phyloP scores from a whole-genome alignment of 2,329 filamentous ascomycete genomes.

The Penicillium crustosum region DNA sequence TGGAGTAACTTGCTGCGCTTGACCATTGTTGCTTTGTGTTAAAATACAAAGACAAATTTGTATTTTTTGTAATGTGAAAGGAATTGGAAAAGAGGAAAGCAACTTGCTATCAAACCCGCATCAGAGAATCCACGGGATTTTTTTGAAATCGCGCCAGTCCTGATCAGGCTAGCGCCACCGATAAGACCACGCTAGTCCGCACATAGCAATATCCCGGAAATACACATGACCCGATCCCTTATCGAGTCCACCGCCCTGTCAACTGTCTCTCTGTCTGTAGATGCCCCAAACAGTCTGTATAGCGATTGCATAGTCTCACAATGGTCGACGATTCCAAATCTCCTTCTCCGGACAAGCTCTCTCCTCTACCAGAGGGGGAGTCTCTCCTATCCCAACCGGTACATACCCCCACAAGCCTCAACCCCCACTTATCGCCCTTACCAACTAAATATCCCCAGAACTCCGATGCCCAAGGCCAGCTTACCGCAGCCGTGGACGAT shows the following conservation, averaged over 20 bases:
- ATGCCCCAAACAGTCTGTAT: slow-evolving; percentile 1
- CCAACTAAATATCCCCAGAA: slow-evolving; percentile 18
- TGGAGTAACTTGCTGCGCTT: slow-evolving; percentile 59
- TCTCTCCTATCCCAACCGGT: slow-evolving; percentile 29
- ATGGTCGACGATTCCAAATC: slow-evolving; percentile 26
- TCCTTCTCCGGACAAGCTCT: slow-evolving; percentile 19
- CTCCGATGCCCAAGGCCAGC: slow-evolving; percentile 48
- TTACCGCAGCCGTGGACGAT: slow-evolving; percentile 80
- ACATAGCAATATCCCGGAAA: slow-evolving; percentile 19
- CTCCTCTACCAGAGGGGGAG: slow-evolving; percentile 14
- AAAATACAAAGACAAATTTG: slow-evolving; percentile 7
- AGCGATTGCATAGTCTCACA: slow-evolving; percentile 5
- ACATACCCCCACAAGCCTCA: not conserved
- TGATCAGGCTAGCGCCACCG: slow-evolving; percentile 20
- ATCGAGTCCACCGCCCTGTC: slow-evolving; percentile 16
- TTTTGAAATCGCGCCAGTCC: slow-evolving; percentile 32
- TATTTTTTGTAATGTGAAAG: slow-evolving; percentile 11
- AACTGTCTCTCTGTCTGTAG: not conserved
- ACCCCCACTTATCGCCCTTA: not conserved
- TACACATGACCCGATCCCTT: slow-evolving; percentile 30
- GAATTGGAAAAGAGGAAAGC: slow-evolving; percentile 14
- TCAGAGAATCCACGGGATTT: slow-evolving; percentile 32
- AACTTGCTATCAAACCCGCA: slow-evolving; percentile 16
- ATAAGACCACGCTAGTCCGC: slow-evolving; percentile 21
- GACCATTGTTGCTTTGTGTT: slow-evolving; percentile 40